Evolutionary conservation across 768 basidiomycete genomes (phyloP).

Genomic region (Sarcomyxa edulis): DNA sequence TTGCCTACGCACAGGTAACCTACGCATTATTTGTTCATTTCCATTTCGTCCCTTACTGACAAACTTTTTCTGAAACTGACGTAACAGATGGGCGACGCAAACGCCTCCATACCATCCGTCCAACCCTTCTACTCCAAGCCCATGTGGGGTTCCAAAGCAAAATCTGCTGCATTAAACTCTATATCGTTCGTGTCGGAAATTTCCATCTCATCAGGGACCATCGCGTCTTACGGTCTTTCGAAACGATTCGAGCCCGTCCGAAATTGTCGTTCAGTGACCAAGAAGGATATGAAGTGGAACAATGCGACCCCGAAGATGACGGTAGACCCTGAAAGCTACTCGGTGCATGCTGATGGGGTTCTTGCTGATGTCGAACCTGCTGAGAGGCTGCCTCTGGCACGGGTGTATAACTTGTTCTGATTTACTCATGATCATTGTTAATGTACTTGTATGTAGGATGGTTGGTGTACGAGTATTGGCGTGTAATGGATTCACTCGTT

Average conservation of each 20-base stretch:
- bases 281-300: slow-evolving; percentile 96
- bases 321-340: slow-evolving; percentile 92
- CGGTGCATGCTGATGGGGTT: slow-evolving; percentile 77
- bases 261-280: slow-evolving; percentile 68
- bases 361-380: slow-evolving; percentile 77
- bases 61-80: slow-evolving; percentile 4
- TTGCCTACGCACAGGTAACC: slow-evolving; percentile 81
- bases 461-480: no score
- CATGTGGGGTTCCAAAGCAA: slow-evolving; percentile 88
- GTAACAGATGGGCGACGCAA: slow-evolving; percentile 89
- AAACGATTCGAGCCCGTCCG: slow-evolving; percentile 75
- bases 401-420: slow-evolving; percentile 77
- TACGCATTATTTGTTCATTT: not conserved
- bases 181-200: slow-evolving; percentile 79
- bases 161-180: slow-evolving; percentile 80
- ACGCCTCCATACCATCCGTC: slow-evolving; percentile 93
- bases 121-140: slow-evolving; percentile 83
- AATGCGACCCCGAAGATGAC: slow-evolving; percentile 71
- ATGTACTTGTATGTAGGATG: no score
- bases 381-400: slow-evolving; percentile 57
- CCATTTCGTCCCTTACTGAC: not conserved
- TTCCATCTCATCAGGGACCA: slow-evolving; percentile 54
- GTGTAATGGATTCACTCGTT: no score
- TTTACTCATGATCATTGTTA: no score
- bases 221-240: slow-evolving; percentile 61